Base-by-base conservation (phyloP, 208 protist genomes). In the Wallacemonas sp. region DNA sequence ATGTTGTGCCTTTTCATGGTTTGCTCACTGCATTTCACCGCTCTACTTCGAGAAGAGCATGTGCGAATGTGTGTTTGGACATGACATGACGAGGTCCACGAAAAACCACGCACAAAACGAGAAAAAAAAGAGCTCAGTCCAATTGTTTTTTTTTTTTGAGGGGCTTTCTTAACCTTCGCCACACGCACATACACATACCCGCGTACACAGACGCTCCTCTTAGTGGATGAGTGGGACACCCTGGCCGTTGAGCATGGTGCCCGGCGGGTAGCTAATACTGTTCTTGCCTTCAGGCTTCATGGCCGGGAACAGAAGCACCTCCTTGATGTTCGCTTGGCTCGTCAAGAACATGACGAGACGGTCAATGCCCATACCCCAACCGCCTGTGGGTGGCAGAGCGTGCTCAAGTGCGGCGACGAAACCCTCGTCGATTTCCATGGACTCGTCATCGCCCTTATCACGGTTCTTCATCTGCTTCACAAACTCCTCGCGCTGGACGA, bases 291-390 rank as follows among this genome's bases (percentile, higher is more conserved):
- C 88, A 1, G 88, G 85, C 75, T 96, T 98, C 92, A 97, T 97
- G 21, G 94, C 93, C 41, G 94, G 92, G 72, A 97, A 98, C 1
- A 98, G 77, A 16, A 98, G 81, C 19, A 98, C 93, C 71, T 97
- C 93, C 89, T 99, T 99, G 82, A 99, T 99, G 83, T 99, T 99
- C 21, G 94, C 88, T 47, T 97, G 92, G 83, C 99, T 98, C 8
- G 98, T 98, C 39, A 99, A 71, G 61, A 99, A 96, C 99, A 99
- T 99, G 23, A 90, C 85, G 30, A 99, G 83, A 33, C 99, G 87
- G 84, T 99, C 99, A 57, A 99, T 98, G 58, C 99, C 99, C 38
- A 99, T 64, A 52, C 99, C 99, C 97, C 98, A 99, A 8, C 99
- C 99, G 29, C 89, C 98, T 23, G 99, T 99, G 4, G 99, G 99